Percentiles rank a stretch among this genome's conserved stretches.
Conservation (phyloP, 768 basidiomycete species). For the Tubosaeta sp. region DNA sequence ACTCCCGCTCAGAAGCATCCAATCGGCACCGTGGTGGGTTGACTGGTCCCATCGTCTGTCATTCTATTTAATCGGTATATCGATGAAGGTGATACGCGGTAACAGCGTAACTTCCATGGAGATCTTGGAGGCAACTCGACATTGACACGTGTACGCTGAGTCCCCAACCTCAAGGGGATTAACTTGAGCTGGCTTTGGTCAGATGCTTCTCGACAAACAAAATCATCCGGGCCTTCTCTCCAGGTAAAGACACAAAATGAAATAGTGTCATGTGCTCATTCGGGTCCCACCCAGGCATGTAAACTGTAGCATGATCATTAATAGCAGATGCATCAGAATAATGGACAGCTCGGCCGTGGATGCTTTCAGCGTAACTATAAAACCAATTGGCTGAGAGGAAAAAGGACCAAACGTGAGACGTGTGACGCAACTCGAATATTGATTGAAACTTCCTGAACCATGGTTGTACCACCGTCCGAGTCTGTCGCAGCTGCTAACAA, state of each 20-base stretch:
- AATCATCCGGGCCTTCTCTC: neutral
- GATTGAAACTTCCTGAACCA: neutral
- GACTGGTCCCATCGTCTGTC: neutral
- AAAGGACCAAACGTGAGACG: too few species aligned
- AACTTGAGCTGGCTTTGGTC: neutral
- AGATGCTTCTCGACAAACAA: neutral
- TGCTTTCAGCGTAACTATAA: too few species aligned
- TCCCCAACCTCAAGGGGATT: neutral
- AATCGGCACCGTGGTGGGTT: slow-evolving; percentile 86
- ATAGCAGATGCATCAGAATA: neutral
- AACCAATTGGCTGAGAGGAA: too few species aligned
- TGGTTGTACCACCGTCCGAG: neutral
- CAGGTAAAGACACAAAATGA: neutral
- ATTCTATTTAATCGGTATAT: slow-evolving; percentile 4
- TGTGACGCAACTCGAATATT: too few species aligned
- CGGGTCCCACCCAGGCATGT: neutral
- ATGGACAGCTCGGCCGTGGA: neutral
- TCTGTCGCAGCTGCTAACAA: neutral
- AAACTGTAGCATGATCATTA: neutral
- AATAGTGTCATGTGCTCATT: neutral
- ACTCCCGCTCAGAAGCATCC: slow-evolving; percentile 85
- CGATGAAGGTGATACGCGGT: slow-evolving; percentile 83
- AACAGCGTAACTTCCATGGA: slow-evolving; percentile 98
- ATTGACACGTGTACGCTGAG: neutral
- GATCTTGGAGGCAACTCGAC: slow-evolving; percentile 62